Evolutionary conservation across 352 stramenopile genomes (phyloP), one percentile per base, ranked within the genome.

Genomic region (Vaucheria bursata): DNA sequence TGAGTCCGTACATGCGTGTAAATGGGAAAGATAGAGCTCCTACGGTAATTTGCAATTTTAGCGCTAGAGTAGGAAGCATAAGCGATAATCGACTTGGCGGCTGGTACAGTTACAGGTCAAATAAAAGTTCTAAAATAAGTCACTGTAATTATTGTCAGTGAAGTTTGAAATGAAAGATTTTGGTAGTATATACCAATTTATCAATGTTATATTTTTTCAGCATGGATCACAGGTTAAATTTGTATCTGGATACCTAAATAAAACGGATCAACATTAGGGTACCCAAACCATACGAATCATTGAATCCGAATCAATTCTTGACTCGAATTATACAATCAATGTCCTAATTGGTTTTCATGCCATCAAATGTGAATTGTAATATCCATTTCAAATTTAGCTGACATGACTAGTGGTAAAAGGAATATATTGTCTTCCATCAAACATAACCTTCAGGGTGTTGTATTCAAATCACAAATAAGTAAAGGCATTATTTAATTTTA

Each of bases 91-190:
- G 75, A 5, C 84, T 91, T 0, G 90, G 90, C n/a, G 88, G 88
- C 8, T 94, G 90, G 90, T 91, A 92, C 84, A 88, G 82, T 1
- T 94, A 94, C 78, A 81, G 90, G 39, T 89, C 90, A 73, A 89
- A 83, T 40, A 94, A 94, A 73, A 74, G 71, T 12, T 5, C 7
- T 25, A 59, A 25, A 31, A 53, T 71, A n/a, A n/a, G n/a, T n/a
- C n/a, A n/a, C n/a, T 18, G 18, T 59, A 29, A 59, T 59, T 18
- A 59, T 18, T n/a, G 18, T 18, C 18, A 29, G 18, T 18, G 18
- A 29, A 59, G 18, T 59, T 59, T n/a, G 45, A 59, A 18, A 59
- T 18, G 45, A 29, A 29, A 18, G 18, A 18, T 59, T 18, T 59
- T 18, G 45, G 18, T 18, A 59, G 18, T 18, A 59, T 18, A n/a